A percentile compares a stretch with the other conserved stretches of the same genome.
phyloP scores from a whole-genome alignment of 805 yeast species.

The Suhomyces tanzawaensis region DNA sequence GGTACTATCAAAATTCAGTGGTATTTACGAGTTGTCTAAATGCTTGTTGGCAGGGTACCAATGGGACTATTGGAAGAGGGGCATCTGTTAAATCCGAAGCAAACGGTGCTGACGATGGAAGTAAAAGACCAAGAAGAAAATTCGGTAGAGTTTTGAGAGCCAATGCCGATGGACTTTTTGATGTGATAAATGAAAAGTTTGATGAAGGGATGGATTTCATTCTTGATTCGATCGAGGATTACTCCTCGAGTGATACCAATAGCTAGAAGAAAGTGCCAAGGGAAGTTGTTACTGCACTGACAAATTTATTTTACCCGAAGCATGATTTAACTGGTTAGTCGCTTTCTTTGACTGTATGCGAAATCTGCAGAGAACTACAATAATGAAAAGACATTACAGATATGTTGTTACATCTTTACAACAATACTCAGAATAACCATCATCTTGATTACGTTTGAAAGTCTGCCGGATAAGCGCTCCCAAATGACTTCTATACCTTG shows the following conservation, averaged over 20 bases:
- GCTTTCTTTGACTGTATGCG: too few relatives aligned
- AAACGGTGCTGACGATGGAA: conserved; percentile 26
- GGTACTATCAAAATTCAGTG: conserved; percentile 86
- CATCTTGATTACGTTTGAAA: too few relatives aligned
- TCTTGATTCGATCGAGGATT: conserved; percentile 70
- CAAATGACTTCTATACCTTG: too few relatives aligned
- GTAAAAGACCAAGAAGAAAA: conserved; percentile 81
- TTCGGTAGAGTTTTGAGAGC: conserved; percentile 85
- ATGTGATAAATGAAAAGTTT: conserved; percentile 74
- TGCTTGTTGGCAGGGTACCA: conserved; percentile 68
- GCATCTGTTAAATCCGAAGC: conserved; percentile 8
- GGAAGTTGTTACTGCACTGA: too few relatives aligned
- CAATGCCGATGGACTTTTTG: conserved; percentile 69
- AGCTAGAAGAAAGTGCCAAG: too few relatives aligned
- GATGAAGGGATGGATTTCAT: conserved; percentile 86
- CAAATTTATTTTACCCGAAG: too few relatives aligned
- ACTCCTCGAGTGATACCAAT: conserved; percentile 18
- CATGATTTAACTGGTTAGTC: too few relatives aligned
- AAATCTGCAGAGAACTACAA: too few relatives aligned
- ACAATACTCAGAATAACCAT: too few relatives aligned
- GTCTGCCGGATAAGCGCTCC: too few relatives aligned
- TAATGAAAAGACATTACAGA: too few relatives aligned
- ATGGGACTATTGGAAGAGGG: conserved; percentile 28
- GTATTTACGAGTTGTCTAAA: conserved; percentile 75
- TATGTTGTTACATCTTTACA: too few relatives aligned